Evolutionary conservation across 2,329 filamentous ascomycete species (phyloP), one percentile per base, ranked within the genome.

Genomic region (Aspergillus fumigatiaffinis): DNA sequence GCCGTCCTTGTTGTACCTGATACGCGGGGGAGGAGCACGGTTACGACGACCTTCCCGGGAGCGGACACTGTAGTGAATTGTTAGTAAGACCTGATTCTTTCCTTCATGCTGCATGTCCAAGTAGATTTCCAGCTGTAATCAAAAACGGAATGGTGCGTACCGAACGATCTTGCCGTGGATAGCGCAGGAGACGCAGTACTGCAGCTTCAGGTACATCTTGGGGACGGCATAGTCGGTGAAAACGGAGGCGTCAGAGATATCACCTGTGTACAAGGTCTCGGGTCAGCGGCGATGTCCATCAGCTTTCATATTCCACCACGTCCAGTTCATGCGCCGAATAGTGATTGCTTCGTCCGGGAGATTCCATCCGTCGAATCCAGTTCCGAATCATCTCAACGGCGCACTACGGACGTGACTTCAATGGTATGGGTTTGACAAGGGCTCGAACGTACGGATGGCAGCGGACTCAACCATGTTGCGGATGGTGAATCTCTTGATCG

Each of bases 171-270:
- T 99, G 87, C 94, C 94, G 87, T 99, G 94, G 71, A 99, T 99
- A 77, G 94, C 94, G 84, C 94, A 99, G 82, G 93, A 97, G 78
- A 99, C 94, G 82, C 94, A 99, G 91, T 99, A 99, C 86, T 99
- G 94, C 80, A 99, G 89, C 90, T 99, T 99, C 84, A 99, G 86
- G 91, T 99, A 99, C 95, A 99, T 99, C 91, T 99, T 99, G 83
- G 94, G 94, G 77, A 99, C 93, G 73, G 92, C 92, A 87, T 99
- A 99, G 85, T 99, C 94, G 76, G 90, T 81, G 84, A 97, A 99
- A 82, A 99, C 94, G 76, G 94, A 97, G 77, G 95, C 94, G 80
- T 99, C 94, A 70, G 92, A 97, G 84, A 99, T 99, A 91, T 99
- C 94, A 92, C 94, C 94, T 97, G 76, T 57, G 64, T 42, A 60